These are phyloP conservation scores for Orbilia quercus DNA, from an alignment of 2,329 filamentous ascomycete species.

Conservation along the genomic window DNA sequence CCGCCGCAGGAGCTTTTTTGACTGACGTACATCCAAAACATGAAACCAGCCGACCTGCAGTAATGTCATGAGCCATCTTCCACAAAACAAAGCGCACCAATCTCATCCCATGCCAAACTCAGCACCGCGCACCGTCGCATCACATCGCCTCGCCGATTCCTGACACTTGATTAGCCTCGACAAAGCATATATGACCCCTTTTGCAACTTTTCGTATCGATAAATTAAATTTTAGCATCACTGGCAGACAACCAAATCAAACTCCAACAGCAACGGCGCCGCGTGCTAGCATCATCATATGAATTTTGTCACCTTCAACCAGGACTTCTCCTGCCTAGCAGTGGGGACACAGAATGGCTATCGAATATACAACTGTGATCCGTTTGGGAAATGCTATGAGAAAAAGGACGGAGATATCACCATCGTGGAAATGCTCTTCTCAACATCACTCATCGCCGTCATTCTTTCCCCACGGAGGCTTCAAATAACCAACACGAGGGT, in stretches of 20 bases:
- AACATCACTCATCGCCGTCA: conserved; percentile 92
- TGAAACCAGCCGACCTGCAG: not conserved
- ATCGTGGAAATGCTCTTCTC: conserved; percentile 99
- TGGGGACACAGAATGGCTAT: conserved; percentile 93
- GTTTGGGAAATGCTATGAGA: conserved; percentile 93
- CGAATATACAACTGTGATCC: conserved; percentile 97
- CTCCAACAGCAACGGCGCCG: conserved; percentile 21
- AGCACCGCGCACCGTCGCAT: no score
- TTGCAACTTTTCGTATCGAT: not conserved
- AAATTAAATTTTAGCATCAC: not conserved
- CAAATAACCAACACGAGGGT: conserved; percentile 99
- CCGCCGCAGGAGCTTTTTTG: not conserved
- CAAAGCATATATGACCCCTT: not conserved
- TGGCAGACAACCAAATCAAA: not conserved
- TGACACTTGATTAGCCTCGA: not conserved
- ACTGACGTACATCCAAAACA: not conserved
- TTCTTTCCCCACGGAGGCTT: conserved; percentile 88
- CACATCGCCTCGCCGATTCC: not conserved
- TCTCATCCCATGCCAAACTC: not conserved
- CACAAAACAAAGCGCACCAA: not conserved
- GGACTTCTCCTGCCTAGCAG: conserved; percentile 95
- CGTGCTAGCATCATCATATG: conserved; percentile 66
- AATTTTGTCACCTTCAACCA: conserved; percentile 99
- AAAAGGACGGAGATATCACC: conserved; percentile 92
- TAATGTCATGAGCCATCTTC: not conserved